These are phyloP conservation scores for Atractiella rhizophila DNA, from an alignment of 768 basidiomycete species.

Conservation along the genomic window DNA sequence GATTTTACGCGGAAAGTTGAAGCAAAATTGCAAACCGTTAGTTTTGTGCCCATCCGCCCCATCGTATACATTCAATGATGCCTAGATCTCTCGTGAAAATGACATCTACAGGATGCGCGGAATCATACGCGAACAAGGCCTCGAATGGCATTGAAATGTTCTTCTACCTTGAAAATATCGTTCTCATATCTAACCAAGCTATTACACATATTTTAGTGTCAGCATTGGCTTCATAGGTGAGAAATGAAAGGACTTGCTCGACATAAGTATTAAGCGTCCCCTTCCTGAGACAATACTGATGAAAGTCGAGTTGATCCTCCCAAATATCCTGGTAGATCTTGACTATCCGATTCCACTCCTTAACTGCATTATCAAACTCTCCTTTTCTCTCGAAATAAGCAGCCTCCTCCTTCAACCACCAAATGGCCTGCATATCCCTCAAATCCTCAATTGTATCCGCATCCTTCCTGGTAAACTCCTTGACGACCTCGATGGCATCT, in stretches of 20 bases:
- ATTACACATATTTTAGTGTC: conserved; percentile 1
- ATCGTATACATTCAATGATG: not conserved
- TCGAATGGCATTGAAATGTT: conserved; percentile 46
- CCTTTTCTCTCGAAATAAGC: conserved; percentile 40
- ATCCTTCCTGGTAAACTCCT: conserved; percentile 92
- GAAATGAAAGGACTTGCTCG: conserved; percentile 32
- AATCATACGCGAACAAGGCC: conserved; percentile 38
- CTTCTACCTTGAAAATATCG: conserved; percentile 44
- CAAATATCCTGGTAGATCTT: conserved; percentile 51
- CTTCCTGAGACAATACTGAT: conserved; percentile 73
- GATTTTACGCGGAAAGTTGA: too few species aligned
- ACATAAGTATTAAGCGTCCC: conserved; percentile 65
- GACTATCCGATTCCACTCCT: conserved; percentile 47
- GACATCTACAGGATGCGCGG: not conserved
- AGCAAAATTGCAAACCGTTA: too few species aligned
- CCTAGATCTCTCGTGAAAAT: conserved; percentile 35
- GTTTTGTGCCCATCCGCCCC: not conserved
- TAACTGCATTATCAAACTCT: conserved; percentile 51
- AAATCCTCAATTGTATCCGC: conserved; percentile 52
- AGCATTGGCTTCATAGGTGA: not conserved
- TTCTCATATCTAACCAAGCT: conserved; percentile 69
- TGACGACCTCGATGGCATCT: conserved; percentile 47
- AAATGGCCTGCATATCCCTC: conserved; percentile 82
- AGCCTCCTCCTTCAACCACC: conserved; percentile 62
- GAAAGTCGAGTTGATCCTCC: conserved; percentile 95